These are phyloP conservation scores for Ustilago esculenta DNA, from an alignment of 1,284 basidiomycete species.

Conservation along the genomic window DNA sequence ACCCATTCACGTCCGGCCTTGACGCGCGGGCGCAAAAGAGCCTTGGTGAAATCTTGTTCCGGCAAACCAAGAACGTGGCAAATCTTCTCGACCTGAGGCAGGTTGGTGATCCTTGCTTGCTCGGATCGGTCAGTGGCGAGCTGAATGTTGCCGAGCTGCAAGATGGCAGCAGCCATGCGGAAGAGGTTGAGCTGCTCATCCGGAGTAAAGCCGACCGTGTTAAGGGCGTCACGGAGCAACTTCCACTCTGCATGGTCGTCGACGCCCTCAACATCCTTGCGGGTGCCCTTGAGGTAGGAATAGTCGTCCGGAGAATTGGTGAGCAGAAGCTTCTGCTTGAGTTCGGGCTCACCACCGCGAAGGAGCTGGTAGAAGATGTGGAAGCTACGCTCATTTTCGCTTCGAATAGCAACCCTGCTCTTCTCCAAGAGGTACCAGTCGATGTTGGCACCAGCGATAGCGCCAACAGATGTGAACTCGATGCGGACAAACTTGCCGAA, in stretches of 20 bases:
- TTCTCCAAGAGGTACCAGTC: slow-evolving; percentile 99
- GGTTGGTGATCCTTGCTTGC: slow-evolving; percentile 79
- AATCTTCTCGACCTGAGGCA: slow-evolving; percentile 75
- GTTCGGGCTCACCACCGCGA: slow-evolving; percentile 60
- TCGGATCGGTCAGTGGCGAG: slow-evolving; percentile 84
- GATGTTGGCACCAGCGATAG: slow-evolving; percentile 96
- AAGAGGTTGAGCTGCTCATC: slow-evolving; percentile 92
- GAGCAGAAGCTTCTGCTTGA: slow-evolving; percentile 75
- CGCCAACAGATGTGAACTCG: slow-evolving; percentile 89
- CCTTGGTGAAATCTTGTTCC: slow-evolving; percentile 85
- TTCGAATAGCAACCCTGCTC: slow-evolving; percentile 77
- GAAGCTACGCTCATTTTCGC: slow-evolving; percentile 80
- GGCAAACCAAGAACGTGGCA: slow-evolving; percentile 95
- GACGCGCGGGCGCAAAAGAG: slow-evolving; percentile 74
- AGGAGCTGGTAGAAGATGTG: slow-evolving; percentile 94
- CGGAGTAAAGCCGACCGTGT: slow-evolving; percentile 84
- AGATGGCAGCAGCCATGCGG: slow-evolving; percentile 89
- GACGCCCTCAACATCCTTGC: slow-evolving; percentile 91
- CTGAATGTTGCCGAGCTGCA: slow-evolving; percentile 93
- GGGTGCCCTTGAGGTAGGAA: slow-evolving; percentile 88
- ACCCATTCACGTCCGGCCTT: slow-evolving; percentile 98
- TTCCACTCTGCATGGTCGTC: slow-evolving; percentile 91
- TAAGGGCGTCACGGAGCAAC: slow-evolving; percentile 80
- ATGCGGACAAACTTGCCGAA: slow-evolving; percentile 98
- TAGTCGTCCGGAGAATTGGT: slow-evolving; percentile 80